These are phyloP conservation scores for Termitomyces eurrhizus DNA, from an alignment of 768 basidiomycete genomes.

Conservation along the genomic window DNA sequence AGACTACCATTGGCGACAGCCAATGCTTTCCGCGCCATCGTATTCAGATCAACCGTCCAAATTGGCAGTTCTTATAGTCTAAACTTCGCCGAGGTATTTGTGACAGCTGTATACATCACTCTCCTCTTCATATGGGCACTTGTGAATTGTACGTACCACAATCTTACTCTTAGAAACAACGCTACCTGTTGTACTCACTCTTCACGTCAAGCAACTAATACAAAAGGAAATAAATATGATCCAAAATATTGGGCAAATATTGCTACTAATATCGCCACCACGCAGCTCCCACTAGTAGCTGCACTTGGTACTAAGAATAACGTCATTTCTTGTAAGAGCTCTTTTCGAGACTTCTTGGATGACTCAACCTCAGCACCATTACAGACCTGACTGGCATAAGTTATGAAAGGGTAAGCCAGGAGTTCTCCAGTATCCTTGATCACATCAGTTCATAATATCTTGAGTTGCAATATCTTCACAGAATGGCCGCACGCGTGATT, in stretches of 20 bases:
- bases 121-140: constrained; percentile 30
- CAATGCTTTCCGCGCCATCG: constrained; percentile 16
- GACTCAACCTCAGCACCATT: neutral
- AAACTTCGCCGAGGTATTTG: constrained; percentile 32
- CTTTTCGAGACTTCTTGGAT: neutral
- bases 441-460: neutral
- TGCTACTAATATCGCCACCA: constrained; percentile 38
- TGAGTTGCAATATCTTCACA: constrained; percentile 43
- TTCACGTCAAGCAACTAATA: constrained; percentile 25
- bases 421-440: neutral
- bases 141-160: neutral
- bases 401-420: constrained; percentile 31
- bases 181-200: neutral
- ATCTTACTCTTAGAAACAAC: neutral
- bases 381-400: constrained; percentile 51
- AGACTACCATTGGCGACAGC: constrained; percentile 13
- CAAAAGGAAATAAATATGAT: constrained; percentile 27
- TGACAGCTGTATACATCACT: constrained; percentile 30
- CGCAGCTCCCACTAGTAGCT: constrained; percentile 52
- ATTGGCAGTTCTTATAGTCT: constrained; percentile 27
- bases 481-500: constrained; percentile 43
- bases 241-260: constrained; percentile 38
- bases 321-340: constrained; percentile 31
- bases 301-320: constrained; percentile 59
- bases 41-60: constrained; percentile 20